Evolutionary conservation across 2,329 filamentous ascomycete species (phyloP).

Genomic region (Xylariaceae sp.): DNA sequence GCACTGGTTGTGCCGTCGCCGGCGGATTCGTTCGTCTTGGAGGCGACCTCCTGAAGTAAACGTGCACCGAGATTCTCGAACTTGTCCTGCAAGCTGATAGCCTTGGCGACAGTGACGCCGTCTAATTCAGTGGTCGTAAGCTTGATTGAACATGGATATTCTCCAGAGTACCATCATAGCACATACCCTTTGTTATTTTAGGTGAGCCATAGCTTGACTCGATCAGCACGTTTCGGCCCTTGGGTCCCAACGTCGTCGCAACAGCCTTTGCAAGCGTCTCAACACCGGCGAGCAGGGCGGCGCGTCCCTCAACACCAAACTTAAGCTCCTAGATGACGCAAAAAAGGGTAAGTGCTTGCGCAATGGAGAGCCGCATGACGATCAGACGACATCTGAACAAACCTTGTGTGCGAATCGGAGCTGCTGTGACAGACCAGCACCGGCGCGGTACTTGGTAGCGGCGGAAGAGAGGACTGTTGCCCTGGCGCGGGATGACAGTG

Average conservation of each 20-base stretch:
- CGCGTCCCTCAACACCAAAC: slow-evolving; percentile 93
- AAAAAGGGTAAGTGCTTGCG: neutral
- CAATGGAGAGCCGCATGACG: neutral
- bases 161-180: neutral
- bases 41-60: slow-evolving; percentile 94
- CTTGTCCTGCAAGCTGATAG: slow-evolving; percentile 93
- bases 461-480: slow-evolving; percentile 72
- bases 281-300: slow-evolving; percentile 83
- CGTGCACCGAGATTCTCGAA: slow-evolving; percentile 98
- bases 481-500: slow-evolving; percentile 74
- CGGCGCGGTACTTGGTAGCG: slow-evolving; percentile 58
- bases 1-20: slow-evolving; percentile 98
- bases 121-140: slow-evolving; percentile 44
- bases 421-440: slow-evolving; percentile 70
- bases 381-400: slow-evolving; percentile 23
- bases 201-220: slow-evolving; percentile 98
- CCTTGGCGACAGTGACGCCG: slow-evolving; percentile 84
- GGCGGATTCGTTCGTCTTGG: slow-evolving; percentile 98
- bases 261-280: slow-evolving; percentile 96
- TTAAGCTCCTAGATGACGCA: slow-evolving; percentile 72
- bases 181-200: slow-evolving; percentile 97
- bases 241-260: slow-evolving; percentile 91
- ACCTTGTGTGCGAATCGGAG: slow-evolving; percentile 98
- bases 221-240: slow-evolving; percentile 97
- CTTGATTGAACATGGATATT: slow-evolving; percentile 1